phyloP scores from a whole-genome alignment of 768 basidiomycete species.

The Termitomyces bulborhizus region DNA sequence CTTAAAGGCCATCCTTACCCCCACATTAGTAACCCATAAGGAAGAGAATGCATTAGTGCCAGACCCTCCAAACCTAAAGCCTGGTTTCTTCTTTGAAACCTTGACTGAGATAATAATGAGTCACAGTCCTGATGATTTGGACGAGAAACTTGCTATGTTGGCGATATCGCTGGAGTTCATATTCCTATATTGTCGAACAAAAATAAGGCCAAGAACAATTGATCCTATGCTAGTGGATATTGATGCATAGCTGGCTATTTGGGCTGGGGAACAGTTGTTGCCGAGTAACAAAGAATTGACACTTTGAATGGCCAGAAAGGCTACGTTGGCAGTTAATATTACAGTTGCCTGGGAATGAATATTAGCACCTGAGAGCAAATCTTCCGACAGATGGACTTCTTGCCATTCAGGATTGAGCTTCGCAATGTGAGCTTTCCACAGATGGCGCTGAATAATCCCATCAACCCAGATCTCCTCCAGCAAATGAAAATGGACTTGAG shows the following conservation, averaged over 20 bases:
- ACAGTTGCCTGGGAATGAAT: constrained; percentile 40
- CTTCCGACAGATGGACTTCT: constrained; percentile 22
- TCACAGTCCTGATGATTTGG: neutral
- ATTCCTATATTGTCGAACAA: constrained; percentile 37
- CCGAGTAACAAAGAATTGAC: constrained; percentile 21
- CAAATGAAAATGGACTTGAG: constrained; percentile 36
- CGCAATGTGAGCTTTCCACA: constrained; percentile 39
- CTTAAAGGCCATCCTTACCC: constrained; percentile 12
- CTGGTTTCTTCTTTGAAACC: constrained; percentile 3
- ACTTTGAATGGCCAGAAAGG: constrained; percentile 50
- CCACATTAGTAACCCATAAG: constrained; percentile 24
- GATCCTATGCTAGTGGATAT: constrained; percentile 41
- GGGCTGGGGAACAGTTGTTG: constrained; percentile 29
- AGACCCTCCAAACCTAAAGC: constrained; percentile 18
- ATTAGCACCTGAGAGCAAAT: neutral
- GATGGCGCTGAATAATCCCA: constrained; percentile 27
- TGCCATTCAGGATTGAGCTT: constrained; percentile 44
- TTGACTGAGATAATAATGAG: neutral
- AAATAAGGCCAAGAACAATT: constrained; percentile 40
- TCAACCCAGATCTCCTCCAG: constrained; percentile 49
- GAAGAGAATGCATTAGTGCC: constrained; percentile 22
- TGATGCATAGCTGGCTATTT: constrained; percentile 46
- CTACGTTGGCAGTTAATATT: constrained; percentile 52
- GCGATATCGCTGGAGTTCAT: constrained; percentile 27
- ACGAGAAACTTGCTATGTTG: constrained; percentile 29